A percentile compares a stretch with the other conserved stretches of the same genome.
Conservation (phyloP, 2,329 filamentous ascomycete species). For the Alternaria hordeiaustralica region DNA sequence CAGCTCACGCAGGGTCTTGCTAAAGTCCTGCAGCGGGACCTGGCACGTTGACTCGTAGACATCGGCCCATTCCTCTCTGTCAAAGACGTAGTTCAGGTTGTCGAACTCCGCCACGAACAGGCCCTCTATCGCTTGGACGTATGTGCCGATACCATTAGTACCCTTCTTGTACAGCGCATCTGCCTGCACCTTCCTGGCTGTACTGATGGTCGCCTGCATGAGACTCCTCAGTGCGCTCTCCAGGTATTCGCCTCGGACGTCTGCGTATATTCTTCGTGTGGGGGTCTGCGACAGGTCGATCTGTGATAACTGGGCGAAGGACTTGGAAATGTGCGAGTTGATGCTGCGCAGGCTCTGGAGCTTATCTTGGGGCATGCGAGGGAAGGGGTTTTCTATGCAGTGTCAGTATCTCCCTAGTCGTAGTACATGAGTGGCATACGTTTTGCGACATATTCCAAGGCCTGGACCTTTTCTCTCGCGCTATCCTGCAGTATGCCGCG, state of each 20-base stretch:
- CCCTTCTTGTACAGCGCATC: slow-evolving; percentile 87
- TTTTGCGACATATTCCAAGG: slow-evolving; percentile 91
- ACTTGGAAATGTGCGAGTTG: slow-evolving; percentile 75
- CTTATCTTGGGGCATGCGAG: slow-evolving; percentile 77
- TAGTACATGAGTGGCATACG: slow-evolving; percentile 55
- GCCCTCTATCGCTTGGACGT: slow-evolving; percentile 84
- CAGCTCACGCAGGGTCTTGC: slow-evolving; percentile 83
- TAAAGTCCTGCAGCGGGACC: slow-evolving; percentile 78
- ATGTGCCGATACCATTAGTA: slow-evolving; percentile 89
- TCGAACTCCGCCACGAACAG: slow-evolving; percentile 90
- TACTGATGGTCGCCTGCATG: slow-evolving; percentile 81
- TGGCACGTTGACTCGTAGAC: slow-evolving; percentile 83
- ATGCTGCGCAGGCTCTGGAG: slow-evolving; percentile 79
- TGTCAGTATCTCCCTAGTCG: slow-evolving; percentile 14
- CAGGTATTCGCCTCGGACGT: slow-evolving; percentile 87
- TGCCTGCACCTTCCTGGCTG: slow-evolving; percentile 72
- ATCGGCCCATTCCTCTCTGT: slow-evolving; percentile 80
- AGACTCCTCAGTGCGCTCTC: slow-evolving; percentile 81
- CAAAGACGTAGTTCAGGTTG: slow-evolving; percentile 86
- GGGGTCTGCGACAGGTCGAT: slow-evolving; percentile 64
- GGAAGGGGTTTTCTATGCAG: slow-evolving; percentile 71
- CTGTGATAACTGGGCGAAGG: slow-evolving; percentile 58
- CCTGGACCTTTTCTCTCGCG: slow-evolving; percentile 76
- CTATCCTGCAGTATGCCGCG: slow-evolving; percentile 80
- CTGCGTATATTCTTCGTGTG: slow-evolving; percentile 82